phyloP scores from a whole-genome alignment of 2,329 filamentous ascomycete genomes.

The Trichoderma simmonsii region DNA sequence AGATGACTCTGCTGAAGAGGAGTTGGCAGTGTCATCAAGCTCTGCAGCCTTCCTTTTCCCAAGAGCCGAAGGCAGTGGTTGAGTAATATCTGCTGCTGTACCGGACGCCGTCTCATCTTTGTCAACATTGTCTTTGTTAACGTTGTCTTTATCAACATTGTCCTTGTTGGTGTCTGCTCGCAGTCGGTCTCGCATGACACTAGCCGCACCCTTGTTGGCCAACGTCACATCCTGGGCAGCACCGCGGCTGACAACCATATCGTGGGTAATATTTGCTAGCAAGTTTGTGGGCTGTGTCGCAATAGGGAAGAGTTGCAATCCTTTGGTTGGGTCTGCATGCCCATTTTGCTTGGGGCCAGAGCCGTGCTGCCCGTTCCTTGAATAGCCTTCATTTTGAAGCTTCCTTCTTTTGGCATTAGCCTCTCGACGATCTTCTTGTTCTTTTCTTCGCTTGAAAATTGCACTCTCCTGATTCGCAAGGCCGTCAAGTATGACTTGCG shows the following conservation, averaged over 20 bases:
- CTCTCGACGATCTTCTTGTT: constrained; percentile 79
- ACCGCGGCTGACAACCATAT: constrained; percentile 78
- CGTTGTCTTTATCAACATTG: constrained; percentile 7
- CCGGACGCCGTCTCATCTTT: constrained; percentile 20
- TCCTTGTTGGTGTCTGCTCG: constrained; percentile 40
- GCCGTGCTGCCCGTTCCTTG: constrained; percentile 17
- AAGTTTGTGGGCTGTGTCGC: constrained; percentile 52
- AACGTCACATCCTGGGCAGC: constrained; percentile 65
- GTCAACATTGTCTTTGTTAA: constrained; percentile 12
- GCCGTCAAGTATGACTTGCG: constrained; percentile 83
- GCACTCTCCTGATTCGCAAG: constrained; percentile 89
- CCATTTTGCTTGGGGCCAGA: constrained; percentile 27
- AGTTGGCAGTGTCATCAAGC: constrained; percentile 60
- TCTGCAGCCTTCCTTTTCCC: constrained; percentile 77
- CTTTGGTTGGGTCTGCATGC: constrained; percentile 34
- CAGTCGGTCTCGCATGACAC: constrained; percentile 77
- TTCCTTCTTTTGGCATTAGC: constrained; percentile 76
- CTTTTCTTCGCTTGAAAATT: constrained; percentile 85
- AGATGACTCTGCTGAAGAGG: constrained; percentile 58
- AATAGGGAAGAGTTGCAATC: constrained; percentile 38
- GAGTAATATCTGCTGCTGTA: constrained; percentile 20
- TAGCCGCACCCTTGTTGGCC: constrained; percentile 93
- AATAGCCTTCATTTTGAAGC: constrained; percentile 57
- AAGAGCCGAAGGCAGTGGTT: constrained; percentile 44
- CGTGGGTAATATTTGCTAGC: constrained; percentile 68